phyloP scores from a whole-genome alignment of 1,284 basidiomycete genomes.

The Fomitiporia mediterranea region DNA sequence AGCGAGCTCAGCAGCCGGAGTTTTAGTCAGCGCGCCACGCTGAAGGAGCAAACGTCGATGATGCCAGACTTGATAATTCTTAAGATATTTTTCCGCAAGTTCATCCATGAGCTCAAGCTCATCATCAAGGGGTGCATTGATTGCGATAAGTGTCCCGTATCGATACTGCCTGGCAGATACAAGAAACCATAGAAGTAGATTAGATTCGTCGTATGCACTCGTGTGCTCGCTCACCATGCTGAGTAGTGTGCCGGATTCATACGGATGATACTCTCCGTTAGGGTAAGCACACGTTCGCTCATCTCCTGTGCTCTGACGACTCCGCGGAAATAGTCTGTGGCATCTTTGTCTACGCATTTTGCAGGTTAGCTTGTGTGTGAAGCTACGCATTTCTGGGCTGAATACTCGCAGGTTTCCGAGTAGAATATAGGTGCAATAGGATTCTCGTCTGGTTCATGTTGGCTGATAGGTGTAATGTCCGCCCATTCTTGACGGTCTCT shows the following conservation, averaged over 20 bases:
- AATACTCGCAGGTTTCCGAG: constrained; percentile 71
- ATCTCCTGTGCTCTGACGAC: constrained; percentile 73
- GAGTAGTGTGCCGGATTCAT: constrained; percentile 93
- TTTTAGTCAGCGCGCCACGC: constrained; percentile 11
- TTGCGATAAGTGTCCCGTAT: constrained; percentile 72
- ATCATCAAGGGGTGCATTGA: constrained; percentile 59
- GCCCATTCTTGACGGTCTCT: constrained; percentile 68
- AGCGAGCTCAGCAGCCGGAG: constrained; percentile 52
- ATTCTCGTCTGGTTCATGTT: constrained; percentile 66
- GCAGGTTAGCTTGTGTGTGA: constrained; percentile 10
- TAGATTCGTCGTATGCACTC: constrained; percentile 4
- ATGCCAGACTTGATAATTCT: constrained; percentile 98
- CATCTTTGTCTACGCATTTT: constrained; percentile 71
- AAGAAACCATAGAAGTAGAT: no score
- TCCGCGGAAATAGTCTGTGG: constrained; percentile 87
- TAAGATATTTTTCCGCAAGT: constrained; percentile 76
- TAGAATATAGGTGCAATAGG: constrained; percentile 90
- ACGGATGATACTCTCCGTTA: constrained; percentile 83
- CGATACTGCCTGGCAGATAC: constrained; percentile 92
- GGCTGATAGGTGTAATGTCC: constrained; percentile 76
- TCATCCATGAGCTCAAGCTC: constrained; percentile 85
- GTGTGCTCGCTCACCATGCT: constrained; percentile 63
- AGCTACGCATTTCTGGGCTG: constrained; percentile 5
- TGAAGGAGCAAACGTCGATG: constrained; percentile 76
- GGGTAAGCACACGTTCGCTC: constrained; percentile 72